phyloP scores from a whole-genome alignment of 208 protist species.

The Herpetomonas tarakana region DNA sequence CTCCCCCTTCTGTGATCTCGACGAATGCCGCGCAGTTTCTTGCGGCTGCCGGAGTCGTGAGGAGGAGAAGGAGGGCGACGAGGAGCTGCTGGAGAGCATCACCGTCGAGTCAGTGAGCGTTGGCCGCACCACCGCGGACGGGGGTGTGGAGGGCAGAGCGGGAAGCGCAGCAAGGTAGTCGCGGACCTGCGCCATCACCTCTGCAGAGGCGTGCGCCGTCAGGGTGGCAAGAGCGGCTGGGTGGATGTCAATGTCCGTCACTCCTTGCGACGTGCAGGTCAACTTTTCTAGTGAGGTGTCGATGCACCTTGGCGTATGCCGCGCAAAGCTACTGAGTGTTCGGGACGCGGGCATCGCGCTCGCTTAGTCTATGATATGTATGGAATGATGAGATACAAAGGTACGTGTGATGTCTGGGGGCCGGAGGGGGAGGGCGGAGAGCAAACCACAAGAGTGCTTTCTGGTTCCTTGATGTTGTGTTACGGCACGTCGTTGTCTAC shows the following conservation, averaged over 20 bases:
- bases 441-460: not conserved
- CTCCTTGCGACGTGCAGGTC: conserved; percentile 51
- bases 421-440: no score
- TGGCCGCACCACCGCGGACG: no score
- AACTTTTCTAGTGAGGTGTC: conserved; percentile 65
- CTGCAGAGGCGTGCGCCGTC: conserved; percentile 23
- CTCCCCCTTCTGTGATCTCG: not conserved
- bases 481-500: no score
- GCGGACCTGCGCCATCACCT: not conserved
- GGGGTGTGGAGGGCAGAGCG: no score
- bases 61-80: not conserved
- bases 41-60: not conserved
- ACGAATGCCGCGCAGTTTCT: not conserved
- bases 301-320: conserved; percentile 38
- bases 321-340: conserved; percentile 40
- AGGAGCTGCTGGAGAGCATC: no score
- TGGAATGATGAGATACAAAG: not conserved
- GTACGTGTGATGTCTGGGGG: not conserved
- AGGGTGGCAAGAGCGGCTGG: conserved; percentile 48
- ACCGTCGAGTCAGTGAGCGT: no score
- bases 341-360: not conserved
- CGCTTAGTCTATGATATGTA: not conserved
- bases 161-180: no score
- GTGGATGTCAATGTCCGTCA: conserved; percentile 76
- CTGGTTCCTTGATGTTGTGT: no score